These are phyloP conservation scores for Calonectria leucothoes DNA, from an alignment of 2,329 filamentous ascomycete species.

Conservation along the genomic window DNA sequence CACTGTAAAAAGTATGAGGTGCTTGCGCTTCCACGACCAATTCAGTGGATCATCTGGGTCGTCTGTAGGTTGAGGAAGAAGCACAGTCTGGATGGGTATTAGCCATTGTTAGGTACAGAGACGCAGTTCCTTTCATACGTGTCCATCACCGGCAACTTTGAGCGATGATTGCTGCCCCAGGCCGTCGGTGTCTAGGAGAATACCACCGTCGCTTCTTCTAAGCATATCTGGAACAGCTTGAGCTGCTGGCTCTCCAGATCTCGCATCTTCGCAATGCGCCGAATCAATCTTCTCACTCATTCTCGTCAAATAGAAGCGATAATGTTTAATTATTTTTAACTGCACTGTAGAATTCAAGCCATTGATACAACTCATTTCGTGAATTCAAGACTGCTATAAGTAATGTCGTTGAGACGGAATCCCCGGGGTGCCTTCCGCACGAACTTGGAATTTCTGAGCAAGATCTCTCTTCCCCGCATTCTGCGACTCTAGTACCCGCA, in stretches of 20 bases:
- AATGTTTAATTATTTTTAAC: neutral
- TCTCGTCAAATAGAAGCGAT: neutral
- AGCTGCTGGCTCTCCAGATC: neutral
- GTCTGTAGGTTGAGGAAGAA: constrained; percentile 30
- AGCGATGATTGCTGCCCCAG: neutral
- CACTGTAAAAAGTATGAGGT: constrained; percentile 23
- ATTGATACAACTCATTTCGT: neutral
- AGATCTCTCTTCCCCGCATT: neutral
- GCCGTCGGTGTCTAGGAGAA: neutral
- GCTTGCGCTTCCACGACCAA: constrained; percentile 30
- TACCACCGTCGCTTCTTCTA: neutral
- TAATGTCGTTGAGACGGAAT: neutral
- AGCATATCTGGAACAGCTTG: neutral
- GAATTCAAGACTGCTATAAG: neutral
- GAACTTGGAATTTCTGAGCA: neutral
- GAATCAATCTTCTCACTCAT: neutral
- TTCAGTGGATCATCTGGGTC: constrained; percentile 29
- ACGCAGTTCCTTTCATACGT: neutral
- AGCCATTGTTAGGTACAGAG: neutral
- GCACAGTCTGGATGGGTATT: constrained; percentile 7
- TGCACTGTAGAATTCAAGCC: neutral
- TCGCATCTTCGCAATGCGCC: neutral
- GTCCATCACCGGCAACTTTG: neutral
- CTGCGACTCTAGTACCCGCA: neutral
- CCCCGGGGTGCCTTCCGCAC: neutral